These are phyloP conservation scores for Debaryomyces prosopidis DNA, from an alignment of 805 yeast genomes.

Conservation along the genomic window DNA sequence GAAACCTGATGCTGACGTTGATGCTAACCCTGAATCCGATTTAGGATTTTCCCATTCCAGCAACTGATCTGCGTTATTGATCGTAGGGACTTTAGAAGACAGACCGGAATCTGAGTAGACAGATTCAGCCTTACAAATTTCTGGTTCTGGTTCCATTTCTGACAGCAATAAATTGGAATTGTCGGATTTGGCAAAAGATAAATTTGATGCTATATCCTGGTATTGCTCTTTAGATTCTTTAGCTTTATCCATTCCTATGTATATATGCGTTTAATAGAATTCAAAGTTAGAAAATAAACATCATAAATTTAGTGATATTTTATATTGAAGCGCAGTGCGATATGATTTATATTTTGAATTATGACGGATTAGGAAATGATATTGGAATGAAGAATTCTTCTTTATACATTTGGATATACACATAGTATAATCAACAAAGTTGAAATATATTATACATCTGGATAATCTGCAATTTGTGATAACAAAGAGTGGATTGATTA, in stretches of 20 bases:
- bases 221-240: neutral
- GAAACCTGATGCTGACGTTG: too few species aligned
- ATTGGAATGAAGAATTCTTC: constrained; percentile 5
- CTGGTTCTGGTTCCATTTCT: neutral
- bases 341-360: constrained; percentile 2
- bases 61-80: neutral
- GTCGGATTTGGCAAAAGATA: constrained; percentile 12
- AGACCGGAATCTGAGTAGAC: neutral
- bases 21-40: neutral
- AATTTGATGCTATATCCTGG: constrained; percentile 6
- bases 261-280: neutral
- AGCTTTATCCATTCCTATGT: constrained; percentile 1
- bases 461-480: too few species aligned
- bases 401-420: neutral
- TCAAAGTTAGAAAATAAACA: neutral
- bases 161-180: neutral
- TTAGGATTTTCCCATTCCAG: neutral
- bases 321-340: neutral
- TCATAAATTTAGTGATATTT: neutral
- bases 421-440: too few species aligned
- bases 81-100: neutral
- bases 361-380: constrained; percentile 11
- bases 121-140: neutral
- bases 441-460: too few species aligned
- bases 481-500: too few species aligned